Conservation (phyloP, 495 filamentous ascomycete species). For the Trichoderma virens region DNA sequence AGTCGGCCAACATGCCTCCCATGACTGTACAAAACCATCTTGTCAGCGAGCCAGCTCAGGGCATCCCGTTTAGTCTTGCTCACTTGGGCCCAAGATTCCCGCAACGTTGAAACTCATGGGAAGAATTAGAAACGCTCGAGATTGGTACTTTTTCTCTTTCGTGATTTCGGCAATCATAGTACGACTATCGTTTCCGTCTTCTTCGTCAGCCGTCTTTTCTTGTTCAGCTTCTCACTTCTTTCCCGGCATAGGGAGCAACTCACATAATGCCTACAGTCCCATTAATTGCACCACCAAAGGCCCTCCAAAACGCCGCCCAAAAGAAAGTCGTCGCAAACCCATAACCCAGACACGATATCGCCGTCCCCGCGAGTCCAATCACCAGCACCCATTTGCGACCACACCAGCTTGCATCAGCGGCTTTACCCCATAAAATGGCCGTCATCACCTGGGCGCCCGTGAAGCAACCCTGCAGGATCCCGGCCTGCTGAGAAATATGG, state of each 20-base stretch:
- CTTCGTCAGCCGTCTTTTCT: not conserved
- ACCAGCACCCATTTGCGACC: slow-evolving; percentile 73
- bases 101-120: slow-evolving; percentile 73
- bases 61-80: not conserved
- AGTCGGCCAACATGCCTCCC: slow-evolving; percentile 67
- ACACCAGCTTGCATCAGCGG: slow-evolving; percentile 61
- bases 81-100: slow-evolving; percentile 61
- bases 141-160: slow-evolving; percentile 57
- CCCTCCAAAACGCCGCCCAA: slow-evolving; percentile 8
- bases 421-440: slow-evolving; percentile 72
- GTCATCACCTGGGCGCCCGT: slow-evolving; percentile 79
- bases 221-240: not conserved
- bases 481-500: slow-evolving; percentile 67
- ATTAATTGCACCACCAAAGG: slow-evolving; percentile 9
- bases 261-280: slow-evolving; percentile 12
- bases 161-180: slow-evolving; percentile 72
- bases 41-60: not conserved
- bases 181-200: slow-evolving; percentile 37
- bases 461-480: slow-evolving; percentile 70
- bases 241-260: too few relatives aligned
- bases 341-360: slow-evolving; percentile 20
- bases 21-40: slow-evolving; percentile 20
- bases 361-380: slow-evolving; percentile 63
- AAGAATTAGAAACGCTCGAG: slow-evolving; percentile 68
- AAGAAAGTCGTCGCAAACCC: slow-evolving; percentile 9